Base-by-base conservation (phyloP, 176 grass and related monocot genomes). In the Ensete ventricosum region DNA sequence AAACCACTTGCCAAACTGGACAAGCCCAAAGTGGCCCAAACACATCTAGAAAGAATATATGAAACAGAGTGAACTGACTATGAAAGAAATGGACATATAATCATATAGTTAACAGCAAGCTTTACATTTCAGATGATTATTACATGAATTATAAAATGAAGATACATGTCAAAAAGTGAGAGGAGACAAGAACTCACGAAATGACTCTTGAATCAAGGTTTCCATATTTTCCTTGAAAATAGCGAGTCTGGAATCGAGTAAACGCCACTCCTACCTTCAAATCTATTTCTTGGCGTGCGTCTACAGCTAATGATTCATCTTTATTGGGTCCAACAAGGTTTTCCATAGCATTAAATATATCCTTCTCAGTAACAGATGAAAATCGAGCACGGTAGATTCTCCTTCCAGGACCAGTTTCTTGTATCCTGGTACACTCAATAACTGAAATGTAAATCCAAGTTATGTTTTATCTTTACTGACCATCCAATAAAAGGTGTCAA, bases 171-270 rank as follows among this genome's bases (percentile, higher is more conserved):
- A 43, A 43, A 43, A 43, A 43, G n/a, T 14, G 8, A 74, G 24
- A 51, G 55, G 85, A 43, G 76, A 65, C 69, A 66, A 78, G 83
- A 82, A 89, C 94, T 97, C 80, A 93, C 94, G 90, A 97, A 89
- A 97, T 97, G 50, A 97, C 94, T 88, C 90, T 93, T 80, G 94
- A 90, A 82, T 97, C 94, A 54, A 97, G 94, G 77, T 97, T 97
- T 76, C 94, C 94, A 75, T 93, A 97, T 81, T 97, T 97, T 77
- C 90, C 94, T 79, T 97, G 94, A 73, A 97, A 97, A 82, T 87
- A 97, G 54, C 90, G 82, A 53, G 94, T 97, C 80, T 97, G 90
- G 83, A 97, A 97, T 84, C 90, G 79, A 83, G 94, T 97, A 93
- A 97, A 97, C 29, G 94, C 90, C 75, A 93, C 94, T 74, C 94